These are phyloP conservation scores for Candida rishiriensis DNA, from an alignment of 805 yeast genomes.

Conservation along the genomic window DNA sequence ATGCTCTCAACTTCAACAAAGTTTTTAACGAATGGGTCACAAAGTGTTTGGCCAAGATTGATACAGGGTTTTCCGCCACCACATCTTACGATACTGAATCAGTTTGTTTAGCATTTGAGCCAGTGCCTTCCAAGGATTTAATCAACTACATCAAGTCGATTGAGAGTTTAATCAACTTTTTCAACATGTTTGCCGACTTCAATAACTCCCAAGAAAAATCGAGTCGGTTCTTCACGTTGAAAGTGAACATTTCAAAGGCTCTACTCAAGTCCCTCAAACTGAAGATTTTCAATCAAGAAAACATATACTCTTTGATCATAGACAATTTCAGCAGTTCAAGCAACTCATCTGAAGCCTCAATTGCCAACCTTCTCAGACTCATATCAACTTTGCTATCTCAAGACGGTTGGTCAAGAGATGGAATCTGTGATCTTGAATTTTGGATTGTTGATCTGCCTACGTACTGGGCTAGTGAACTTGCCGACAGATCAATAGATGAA, in stretches of 20 bases:
- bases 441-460: slow-evolving; percentile 29
- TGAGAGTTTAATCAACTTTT: slow-evolving; percentile 19
- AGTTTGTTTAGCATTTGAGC: slow-evolving; percentile 3
- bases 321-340: slow-evolving; percentile 16
- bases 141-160: slow-evolving; percentile 12
- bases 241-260: slow-evolving; percentile 15
- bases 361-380: slow-evolving; percentile 10
- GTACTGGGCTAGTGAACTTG: slow-evolving; percentile 25
- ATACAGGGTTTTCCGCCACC: slow-evolving; percentile 6
- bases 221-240: slow-evolving; percentile 13
- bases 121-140: not conserved
- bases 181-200: slow-evolving; percentile 16
- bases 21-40: slow-evolving; percentile 21
- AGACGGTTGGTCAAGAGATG: slow-evolving; percentile 27
- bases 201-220: slow-evolving; percentile 3
- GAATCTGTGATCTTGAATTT: slow-evolving; percentile 28
- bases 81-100: slow-evolving; percentile 5
- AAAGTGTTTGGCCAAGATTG: slow-evolving; percentile 12
- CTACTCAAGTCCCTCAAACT: slow-evolving; percentile 18
- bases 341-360: not conserved
- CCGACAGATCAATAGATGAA: slow-evolving; percentile 22
- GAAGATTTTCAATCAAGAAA: slow-evolving; percentile 18
- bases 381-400: slow-evolving; percentile 21
- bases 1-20: slow-evolving; percentile 21
- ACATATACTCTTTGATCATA: slow-evolving; percentile 24